Evolutionary conservation across 306 rosid species (phyloP), one percentile per base, ranked within the genome.

Genomic region (Hippophae gyantsensis): DNA sequence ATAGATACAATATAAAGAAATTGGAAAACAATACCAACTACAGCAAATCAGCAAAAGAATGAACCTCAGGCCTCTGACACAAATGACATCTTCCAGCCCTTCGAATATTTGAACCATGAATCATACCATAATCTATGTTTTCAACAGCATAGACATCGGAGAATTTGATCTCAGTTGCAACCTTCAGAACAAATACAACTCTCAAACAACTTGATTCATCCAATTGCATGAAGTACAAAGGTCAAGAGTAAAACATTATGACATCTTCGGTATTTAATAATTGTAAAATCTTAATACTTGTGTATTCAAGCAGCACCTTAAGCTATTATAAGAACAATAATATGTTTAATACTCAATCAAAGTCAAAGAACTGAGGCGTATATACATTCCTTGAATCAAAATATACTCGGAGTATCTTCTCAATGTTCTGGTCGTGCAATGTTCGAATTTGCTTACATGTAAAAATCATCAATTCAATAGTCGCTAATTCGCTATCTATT

Each of bases 121-220:
- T 63, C 68, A 58, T 50, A 61, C 83, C 79, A 63, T 76, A 52
- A 57, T 60, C 56, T 6, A 56, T 64, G 48, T 76, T 54, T 78
- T 87, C 95, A 67, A 78, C 84, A 56, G 95, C 83, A 74, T 85
- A 92, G 56, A 80, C 70, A 69, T 92, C 87, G 5, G 87, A 78
- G 64, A 85, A 62, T 64, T 78, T 81, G 65, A 85, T 76, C 81
- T 65, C 80, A 4, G 84, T 71, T 56, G 63, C 78, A 65, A 50
- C 72, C 72, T 72, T 75, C 13, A 87, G 46, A 63, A 48, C 42
- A 78, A 41, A 60, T 77, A 76, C 83, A 65, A 76, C 60, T 60
- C 95, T 81, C 63, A 87, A 79, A 74, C 94, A 87, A 74, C 32
- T 60, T 68, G 89, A 77, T 60, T 72, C 75, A 60, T 79, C 81